Base-by-base conservation (phyloP, 192 early-diverging fungal species). In the Coemansia pectinata region DNA sequence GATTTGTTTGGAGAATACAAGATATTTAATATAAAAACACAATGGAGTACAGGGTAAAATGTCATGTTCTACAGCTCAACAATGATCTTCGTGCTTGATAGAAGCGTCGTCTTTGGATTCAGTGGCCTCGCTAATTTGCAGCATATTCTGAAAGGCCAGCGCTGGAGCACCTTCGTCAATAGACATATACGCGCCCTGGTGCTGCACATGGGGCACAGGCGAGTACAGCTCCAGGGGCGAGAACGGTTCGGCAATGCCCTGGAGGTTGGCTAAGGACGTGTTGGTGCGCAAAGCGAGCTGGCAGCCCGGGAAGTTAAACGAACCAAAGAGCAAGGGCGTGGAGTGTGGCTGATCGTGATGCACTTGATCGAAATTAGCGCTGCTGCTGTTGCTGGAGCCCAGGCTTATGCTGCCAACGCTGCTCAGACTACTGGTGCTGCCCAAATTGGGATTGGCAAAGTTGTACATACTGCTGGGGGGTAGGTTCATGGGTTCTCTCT, bases 401-500 rank as follows among this genome's bases (percentile, higher is more conserved):
- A 59, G 5, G 57, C 29, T 34, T 14, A 33, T 58, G 29, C 15
- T 59, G 17, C 33, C 17, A 8, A 36, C 8, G 17, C 57, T 36
- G 57, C 29, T 36, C 15, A 59, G 12, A 10, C 21, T 65, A 45
- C 19, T 36, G 31, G 5, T 36, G 57, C 33, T 36, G 31, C 27
- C 14, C 12, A 36, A 11, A 14, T 3, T 65, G 63, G 31, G 0
- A 31, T 31, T 36, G 33, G 34, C 17, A n/a, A 36, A 36, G 5
- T 14, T 33, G 57, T 59, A 19, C 17, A 36, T 36, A 4, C 17
- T 59, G 29, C 55, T 58, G 31, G 55, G 9, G 19, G 33, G 41
- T 57, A 80, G n/a, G 23, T 82, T 82, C 19, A 82, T 76, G 14
- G 80, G 80, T 3, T 82, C 80, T 1, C 80, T 65, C 34, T 73